Conservation (phyloP, 306 rosid species). For the Vigna hirtella region DNA sequence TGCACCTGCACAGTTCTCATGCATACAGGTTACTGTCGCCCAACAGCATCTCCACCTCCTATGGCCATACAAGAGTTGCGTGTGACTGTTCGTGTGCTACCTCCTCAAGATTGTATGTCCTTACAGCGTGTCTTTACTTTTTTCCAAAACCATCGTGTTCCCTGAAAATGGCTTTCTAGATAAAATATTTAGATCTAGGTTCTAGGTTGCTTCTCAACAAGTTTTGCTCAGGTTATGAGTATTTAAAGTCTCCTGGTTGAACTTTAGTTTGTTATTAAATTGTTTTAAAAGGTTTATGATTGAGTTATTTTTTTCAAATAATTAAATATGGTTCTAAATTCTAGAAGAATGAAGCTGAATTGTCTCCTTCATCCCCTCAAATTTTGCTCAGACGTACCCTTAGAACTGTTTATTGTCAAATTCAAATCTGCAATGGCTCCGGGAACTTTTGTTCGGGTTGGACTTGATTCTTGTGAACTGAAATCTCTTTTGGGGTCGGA, state of each 20-base stretch:
- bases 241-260: conserved; percentile 15
- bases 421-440: conserved; percentile 3
- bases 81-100: conserved; percentile 83
- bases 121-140: conserved; percentile 17
- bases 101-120: conserved; percentile 93
- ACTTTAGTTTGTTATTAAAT: conserved; percentile 6
- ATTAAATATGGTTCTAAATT: not conserved
- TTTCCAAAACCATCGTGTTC: not conserved
- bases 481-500: not conserved
- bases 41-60: conserved; percentile 92
- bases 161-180: not conserved
- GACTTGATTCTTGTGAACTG: not conserved
- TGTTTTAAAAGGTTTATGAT: conserved; percentile 1
- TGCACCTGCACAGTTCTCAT: conserved; percentile 81
- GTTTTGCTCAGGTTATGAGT: not conserved
- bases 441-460: not conserved
- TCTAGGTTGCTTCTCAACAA: not conserved
- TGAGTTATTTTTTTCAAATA: conserved; percentile 11
- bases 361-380: not conserved
- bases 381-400: not conserved
- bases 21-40: conserved; percentile 99
- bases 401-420: not conserved
- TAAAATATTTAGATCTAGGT: not conserved
- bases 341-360: not conserved
- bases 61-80: conserved; percentile 89